Percentiles rank a stretch among this genome's conserved stretches.
Evolutionary conservation across 176 grass and related monocot species (phyloP).

Genomic region (Hordeum vulgare): MorexV3_pseudomolecules_assembly NC_058519.1:445565893-445566392

Average conservation of each 20-base stretch:
- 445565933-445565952: background rate
- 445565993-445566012: too few relatives aligned
- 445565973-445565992: background rate
- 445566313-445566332: too few relatives aligned
- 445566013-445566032: too few relatives aligned
- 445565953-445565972: background rate
- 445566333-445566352: too few relatives aligned
- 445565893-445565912: background rate
- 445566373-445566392: too few relatives aligned
- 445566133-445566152: too few relatives aligned
- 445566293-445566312: too few relatives aligned
- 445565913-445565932: background rate
- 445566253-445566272: background rate
- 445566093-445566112: background rate
- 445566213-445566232: background rate
- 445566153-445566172: background rate
- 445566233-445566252: background rate
- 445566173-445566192: background rate
- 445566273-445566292: too few relatives aligned
- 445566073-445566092: background rate
- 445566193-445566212: background rate
- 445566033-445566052: too few relatives aligned
- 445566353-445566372: too few relatives aligned
- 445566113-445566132: too few relatives aligned
- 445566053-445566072: background rate